phyloP scores from a whole-genome alignment of 108 stramenopile species.

The Nannochloropsis gaditana region DNA sequence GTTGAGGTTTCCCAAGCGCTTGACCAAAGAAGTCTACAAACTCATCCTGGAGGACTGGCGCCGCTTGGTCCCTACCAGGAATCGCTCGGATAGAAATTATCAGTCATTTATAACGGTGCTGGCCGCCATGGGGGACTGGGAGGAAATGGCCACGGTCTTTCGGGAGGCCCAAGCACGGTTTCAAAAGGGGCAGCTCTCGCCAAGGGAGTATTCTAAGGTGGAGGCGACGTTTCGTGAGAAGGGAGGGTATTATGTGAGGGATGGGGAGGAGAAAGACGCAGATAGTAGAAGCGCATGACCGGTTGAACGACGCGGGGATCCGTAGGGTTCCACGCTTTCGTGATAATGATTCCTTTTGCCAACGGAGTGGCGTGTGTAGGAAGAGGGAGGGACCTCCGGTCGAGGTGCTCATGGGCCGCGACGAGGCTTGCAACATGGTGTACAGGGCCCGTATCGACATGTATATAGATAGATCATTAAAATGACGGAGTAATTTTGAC shows the following conservation, averaged over 20 bases:
- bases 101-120: background rate
- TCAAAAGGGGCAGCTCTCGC: background rate
- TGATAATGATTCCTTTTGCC: too few relatives aligned
- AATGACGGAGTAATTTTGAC: too few relatives aligned
- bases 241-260: slow-evolving; percentile 12
- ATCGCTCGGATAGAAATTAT: background rate
- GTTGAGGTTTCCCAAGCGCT: background rate
- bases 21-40: background rate
- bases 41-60: background rate
- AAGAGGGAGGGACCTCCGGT: too few relatives aligned
- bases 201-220: background rate
- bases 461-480: too few relatives aligned
- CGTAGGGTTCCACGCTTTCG: too few relatives aligned
- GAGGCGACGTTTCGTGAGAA: background rate
- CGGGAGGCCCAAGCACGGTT: background rate
- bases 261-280: background rate
- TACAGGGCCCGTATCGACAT: too few relatives aligned
- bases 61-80: background rate
- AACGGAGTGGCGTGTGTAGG: too few relatives aligned
- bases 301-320: too few relatives aligned
- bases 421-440: too few relatives aligned
- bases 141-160: slow-evolving; percentile 13
- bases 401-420: too few relatives aligned
- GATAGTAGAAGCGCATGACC: too few relatives aligned
- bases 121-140: background rate